These are phyloP conservation scores for Starmerella asiatica DNA, from an alignment of 805 yeast species.

Conservation along the genomic window DNA sequence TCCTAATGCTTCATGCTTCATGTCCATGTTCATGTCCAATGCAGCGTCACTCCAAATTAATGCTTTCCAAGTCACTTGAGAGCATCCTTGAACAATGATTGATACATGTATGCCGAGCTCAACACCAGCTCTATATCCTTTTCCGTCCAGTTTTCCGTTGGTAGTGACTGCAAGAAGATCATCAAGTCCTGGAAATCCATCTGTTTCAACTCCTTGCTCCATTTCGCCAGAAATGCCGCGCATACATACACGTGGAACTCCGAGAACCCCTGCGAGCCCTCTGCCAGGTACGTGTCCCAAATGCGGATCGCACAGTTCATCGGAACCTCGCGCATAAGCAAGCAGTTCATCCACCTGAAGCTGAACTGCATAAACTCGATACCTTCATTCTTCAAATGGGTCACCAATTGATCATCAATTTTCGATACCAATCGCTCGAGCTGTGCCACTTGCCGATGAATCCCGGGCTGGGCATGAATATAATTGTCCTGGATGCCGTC, in stretches of 20 bases:
- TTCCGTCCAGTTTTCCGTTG: conserved; percentile 74
- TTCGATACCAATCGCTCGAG: conserved; percentile 63
- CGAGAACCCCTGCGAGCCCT: conserved; percentile 56
- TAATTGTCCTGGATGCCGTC: conserved; percentile 95
- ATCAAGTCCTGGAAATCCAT: conserved; percentile 94
- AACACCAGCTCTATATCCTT: conserved; percentile 81
- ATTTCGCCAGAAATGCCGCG: conserved; percentile 86
- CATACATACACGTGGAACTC: conserved; percentile 94
- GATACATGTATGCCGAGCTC: conserved; percentile 97
- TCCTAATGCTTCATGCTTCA: too few species aligned
- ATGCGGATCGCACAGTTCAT: conserved; percentile 69
- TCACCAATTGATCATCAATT: conserved; percentile 59
- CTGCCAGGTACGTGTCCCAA: conserved; percentile 87
- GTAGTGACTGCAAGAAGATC: conserved; percentile 80
- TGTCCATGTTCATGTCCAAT: background rate
- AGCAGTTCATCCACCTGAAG: conserved; percentile 97
- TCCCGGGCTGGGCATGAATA: conserved; percentile 97
- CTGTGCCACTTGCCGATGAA: conserved; percentile 69
- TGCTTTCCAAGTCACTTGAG: conserved; percentile 30
- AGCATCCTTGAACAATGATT: conserved; percentile 82
- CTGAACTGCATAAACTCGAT: conserved; percentile 93
- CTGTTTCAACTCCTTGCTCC: conserved; percentile 60
- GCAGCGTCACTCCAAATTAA: too few species aligned
- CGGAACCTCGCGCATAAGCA: conserved; percentile 83
- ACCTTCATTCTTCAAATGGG: conserved; percentile 65